A percentile compares a stretch with the other conserved stretches of the same genome.
Evolutionary conservation across 352 stramenopile species (phyloP).

Genomic region (Phytophthora sp.): DNA sequence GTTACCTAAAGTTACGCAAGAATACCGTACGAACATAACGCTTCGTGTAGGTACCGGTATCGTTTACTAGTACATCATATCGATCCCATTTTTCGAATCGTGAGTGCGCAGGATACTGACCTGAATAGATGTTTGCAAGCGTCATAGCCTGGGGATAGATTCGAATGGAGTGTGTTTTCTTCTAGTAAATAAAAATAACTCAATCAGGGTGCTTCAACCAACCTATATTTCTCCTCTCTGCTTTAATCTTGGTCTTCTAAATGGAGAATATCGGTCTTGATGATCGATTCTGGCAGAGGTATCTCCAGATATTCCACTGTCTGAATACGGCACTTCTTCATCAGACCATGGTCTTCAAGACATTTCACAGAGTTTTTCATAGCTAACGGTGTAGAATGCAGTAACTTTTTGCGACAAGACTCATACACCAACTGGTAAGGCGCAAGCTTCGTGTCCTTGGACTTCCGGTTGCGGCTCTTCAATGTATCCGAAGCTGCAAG

Average conservation of each 20-base stretch:
- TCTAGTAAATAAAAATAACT: no score
- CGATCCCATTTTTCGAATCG: no score
- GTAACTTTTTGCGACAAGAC: constrained; percentile 55
- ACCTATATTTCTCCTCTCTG: constrained; percentile 1
- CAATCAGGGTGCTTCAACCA: no score
- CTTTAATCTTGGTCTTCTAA: constrained; percentile 23
- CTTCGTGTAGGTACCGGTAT: no score
- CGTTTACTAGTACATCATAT: no score
- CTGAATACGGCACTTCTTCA: constrained; percentile 45
- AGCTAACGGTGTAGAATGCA: constrained; percentile 54
- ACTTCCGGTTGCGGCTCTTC: constrained; percentile 15
- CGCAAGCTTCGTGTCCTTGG: constrained; percentile 24
- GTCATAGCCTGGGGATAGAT: no score
- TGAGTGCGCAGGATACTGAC: no score
- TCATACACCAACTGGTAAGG: constrained; percentile 60
- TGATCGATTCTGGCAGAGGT: constrained; percentile 46
- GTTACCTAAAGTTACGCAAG: no score
- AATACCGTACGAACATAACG: no score
- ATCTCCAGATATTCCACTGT: constrained; percentile 58
- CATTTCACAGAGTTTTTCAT: constrained; percentile 74
- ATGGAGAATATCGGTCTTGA: constrained; percentile 52
- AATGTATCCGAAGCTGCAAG: constrained; percentile 22
- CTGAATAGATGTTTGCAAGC: no score
- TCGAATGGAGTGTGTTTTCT: no score
- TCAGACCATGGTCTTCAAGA: constrained; percentile 62